Conservation (phyloP, 345 rosid genomes). For the Sapria himalayana region DNA sequence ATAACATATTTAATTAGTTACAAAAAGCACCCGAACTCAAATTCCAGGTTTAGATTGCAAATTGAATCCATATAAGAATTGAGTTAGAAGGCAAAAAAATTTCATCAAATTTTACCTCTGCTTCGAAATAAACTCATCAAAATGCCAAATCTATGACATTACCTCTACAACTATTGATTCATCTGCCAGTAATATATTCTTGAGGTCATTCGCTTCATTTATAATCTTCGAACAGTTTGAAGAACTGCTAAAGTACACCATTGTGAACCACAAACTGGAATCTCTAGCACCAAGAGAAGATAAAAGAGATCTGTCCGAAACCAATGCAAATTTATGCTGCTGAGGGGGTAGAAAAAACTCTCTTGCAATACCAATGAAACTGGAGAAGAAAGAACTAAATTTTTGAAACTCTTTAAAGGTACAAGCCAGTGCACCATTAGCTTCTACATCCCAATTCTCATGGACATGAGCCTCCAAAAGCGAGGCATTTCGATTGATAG, state of each 20-base stretch:
- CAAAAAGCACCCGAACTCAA: no score
- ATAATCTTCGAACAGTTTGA: conserved; percentile 49
- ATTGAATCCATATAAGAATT: no score
- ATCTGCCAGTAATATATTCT: conserved; percentile 21
- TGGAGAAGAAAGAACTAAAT: conserved; percentile 46
- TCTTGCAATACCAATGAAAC: conserved; percentile 28
- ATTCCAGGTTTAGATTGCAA: no score
- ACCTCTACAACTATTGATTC: conserved; percentile 49
- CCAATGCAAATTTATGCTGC: conserved; percentile 52
- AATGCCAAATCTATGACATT: no score
- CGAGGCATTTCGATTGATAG: conserved; percentile 18
- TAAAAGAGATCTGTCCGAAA: conserved; percentile 40
- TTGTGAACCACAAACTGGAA: conserved; percentile 42
- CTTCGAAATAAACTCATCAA: no score
- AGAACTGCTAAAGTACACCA: conserved; percentile 47
- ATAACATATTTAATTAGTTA: no score
- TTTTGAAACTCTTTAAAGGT: conserved; percentile 35
- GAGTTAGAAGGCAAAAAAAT: no score
- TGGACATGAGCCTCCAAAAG: conserved; percentile 8
- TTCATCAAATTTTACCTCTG: no score
- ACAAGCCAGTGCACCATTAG: conserved; percentile 25
- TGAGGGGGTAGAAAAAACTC: conserved; percentile 53
- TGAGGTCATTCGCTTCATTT: conserved; percentile 33
- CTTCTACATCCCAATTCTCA: conserved; percentile 13
- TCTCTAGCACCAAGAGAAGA: conserved; percentile 27